Evolutionary conservation across 2,329 filamentous ascomycete species (phyloP).

Genomic region (Clarireedia hainanense): DNA sequence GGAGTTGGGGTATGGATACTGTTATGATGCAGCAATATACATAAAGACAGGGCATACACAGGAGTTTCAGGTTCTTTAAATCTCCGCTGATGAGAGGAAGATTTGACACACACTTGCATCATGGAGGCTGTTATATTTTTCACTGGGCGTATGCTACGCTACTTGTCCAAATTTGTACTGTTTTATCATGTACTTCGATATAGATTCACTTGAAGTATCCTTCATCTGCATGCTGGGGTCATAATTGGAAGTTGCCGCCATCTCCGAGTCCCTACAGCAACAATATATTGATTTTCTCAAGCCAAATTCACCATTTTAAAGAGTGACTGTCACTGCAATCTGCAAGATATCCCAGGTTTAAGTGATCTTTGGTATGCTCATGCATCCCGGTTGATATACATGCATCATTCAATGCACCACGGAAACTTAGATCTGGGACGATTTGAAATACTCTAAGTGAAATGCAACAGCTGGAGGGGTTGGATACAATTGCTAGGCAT

Average conservation of each 20-base stretch:
- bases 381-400: too few relatives aligned
- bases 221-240: neutral
- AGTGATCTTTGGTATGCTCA: too few relatives aligned
- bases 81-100: neutral
- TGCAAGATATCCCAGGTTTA: too few relatives aligned
- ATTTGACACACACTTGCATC: neutral
- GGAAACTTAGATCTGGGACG: neutral
- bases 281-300: too few relatives aligned
- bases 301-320: too few relatives aligned
- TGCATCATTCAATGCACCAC: neutral
- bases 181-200: neutral
- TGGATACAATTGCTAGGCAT: too few relatives aligned
- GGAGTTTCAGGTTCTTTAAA: neutral
- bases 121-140: neutral
- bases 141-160: neutral
- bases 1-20: constrained; percentile 24
- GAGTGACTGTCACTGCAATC: too few relatives aligned
- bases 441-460: neutral
- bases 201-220: neutral
- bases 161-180: neutral
- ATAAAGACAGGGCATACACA: constrained; percentile 26
- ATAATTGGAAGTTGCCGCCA: neutral
- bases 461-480: neutral
- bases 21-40: constrained; percentile 13
- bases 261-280: too few relatives aligned